Evolutionary conservation across 768 basidiomycete genomes (phyloP).

Genomic region (Phaffia tasmanica): DNA sequence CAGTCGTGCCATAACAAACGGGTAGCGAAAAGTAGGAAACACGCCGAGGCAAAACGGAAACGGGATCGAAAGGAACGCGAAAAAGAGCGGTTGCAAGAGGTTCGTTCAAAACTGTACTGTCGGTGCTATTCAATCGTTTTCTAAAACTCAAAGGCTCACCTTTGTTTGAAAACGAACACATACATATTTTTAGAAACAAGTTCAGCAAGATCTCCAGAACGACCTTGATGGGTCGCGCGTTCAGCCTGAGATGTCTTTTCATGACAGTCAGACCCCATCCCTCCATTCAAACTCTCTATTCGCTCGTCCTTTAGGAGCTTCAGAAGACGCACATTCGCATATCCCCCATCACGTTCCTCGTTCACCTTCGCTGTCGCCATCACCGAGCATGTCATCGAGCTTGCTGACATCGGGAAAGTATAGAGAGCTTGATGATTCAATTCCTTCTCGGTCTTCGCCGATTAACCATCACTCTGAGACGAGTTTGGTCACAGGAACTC

Average conservation of each 20-base stretch:
- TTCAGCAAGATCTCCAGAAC: conserved; percentile 5
- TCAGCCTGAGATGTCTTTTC: neutral
- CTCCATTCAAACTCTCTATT: neutral
- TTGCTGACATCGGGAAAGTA: neutral
- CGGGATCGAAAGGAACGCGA: conserved; percentile 40
- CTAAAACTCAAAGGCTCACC: neutral
- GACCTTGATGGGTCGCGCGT: neutral
- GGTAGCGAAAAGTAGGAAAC: conserved; percentile 80
- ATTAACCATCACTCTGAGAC: too few species aligned
- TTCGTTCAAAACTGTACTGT: neutral
- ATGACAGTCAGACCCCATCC: neutral
- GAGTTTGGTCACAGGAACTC: too few species aligned
- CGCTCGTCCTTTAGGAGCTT: neutral
- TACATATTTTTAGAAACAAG: neutral
- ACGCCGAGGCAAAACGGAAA: conserved; percentile 71
- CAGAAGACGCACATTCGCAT: too few species aligned
- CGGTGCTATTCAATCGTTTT: too few species aligned
- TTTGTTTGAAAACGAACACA: neutral
- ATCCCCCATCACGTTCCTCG: neutral
- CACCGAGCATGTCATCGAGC: neutral
- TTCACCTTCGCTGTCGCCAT: conserved; percentile 4
- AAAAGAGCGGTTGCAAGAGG: conserved; percentile 21
- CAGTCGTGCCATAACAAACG: conserved; percentile 96
- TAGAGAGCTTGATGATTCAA: neutral
- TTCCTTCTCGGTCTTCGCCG: neutral